phyloP scores from a whole-genome alignment of 1,284 basidiomycete genomes.

The Anthracocystis panici-leucophaei region DNA sequence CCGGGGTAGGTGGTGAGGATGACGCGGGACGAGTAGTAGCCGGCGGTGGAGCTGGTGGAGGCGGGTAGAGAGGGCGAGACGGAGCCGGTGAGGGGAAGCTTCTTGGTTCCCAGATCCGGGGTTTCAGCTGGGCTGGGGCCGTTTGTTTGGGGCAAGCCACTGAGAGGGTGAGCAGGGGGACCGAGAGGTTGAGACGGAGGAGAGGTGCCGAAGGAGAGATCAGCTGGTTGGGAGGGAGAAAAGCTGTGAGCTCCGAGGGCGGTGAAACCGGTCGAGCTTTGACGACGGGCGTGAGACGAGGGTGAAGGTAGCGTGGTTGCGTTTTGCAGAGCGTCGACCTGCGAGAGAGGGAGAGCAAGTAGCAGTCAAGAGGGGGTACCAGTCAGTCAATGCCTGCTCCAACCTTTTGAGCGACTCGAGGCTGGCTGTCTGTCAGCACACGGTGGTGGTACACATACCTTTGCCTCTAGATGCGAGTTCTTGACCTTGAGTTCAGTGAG shows the following conservation, averaged over 20 bases:
- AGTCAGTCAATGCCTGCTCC: background rate
- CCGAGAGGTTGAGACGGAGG: constrained; percentile 58
- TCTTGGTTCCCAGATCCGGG: constrained; percentile 54
- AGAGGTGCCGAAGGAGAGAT: constrained; percentile 46
- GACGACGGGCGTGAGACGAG: constrained; percentile 43
- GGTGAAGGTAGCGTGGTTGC: constrained; percentile 50
- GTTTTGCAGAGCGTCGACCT: constrained; percentile 54
- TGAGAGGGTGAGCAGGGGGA: constrained; percentile 39
- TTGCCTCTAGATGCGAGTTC: constrained; percentile 62
- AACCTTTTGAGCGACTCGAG: background rate
- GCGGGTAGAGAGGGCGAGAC: constrained; percentile 32
- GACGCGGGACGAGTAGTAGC: constrained; percentile 54
- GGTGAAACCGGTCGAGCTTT: constrained; percentile 51
- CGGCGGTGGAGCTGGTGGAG: constrained; percentile 31
- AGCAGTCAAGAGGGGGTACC: background rate
- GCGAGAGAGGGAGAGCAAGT: background rate
- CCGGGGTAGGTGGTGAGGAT: constrained; percentile 65
- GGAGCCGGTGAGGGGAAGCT: constrained; percentile 20
- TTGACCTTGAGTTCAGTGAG: constrained; percentile 59
- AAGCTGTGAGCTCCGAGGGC: constrained; percentile 47
- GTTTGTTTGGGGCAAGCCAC: constrained; percentile 45
- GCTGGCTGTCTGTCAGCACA: too few species aligned
- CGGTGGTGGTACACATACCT: constrained; percentile 34
- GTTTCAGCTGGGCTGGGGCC: constrained; percentile 51
- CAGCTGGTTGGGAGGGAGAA: constrained; percentile 37